Evolutionary conservation across 371 early-diverging fungal genomes (phyloP), one percentile per base, ranked within the genome.

Genomic region (Mucor lusitanicus): DNA sequence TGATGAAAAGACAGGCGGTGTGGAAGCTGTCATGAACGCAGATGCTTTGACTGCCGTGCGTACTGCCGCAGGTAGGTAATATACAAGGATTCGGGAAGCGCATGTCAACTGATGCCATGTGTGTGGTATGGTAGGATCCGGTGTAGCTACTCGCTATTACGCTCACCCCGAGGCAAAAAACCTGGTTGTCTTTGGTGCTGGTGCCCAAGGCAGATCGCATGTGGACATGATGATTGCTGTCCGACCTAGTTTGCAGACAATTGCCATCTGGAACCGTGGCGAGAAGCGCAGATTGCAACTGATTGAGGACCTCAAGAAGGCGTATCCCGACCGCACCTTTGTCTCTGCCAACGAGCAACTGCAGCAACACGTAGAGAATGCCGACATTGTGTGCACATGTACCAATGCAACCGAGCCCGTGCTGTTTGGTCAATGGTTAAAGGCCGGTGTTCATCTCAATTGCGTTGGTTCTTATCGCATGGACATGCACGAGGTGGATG

Each of bases 401-500:
- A 89, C 89, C 7, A 87, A 86, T 46, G 75, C 84, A 1, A 73
- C 66, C 1, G 68, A 76, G 17, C 81, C 89, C 0, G 66, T 89
- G 7, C 70, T 89, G 39, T 68, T 65, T 44, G 88, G 89, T 9
- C 61, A 72, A 23, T 86, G 85, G 85, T 70, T 87, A 12, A 81
- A 76, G 57, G 62, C 76, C 0, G 83, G 85, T 28, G 79, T 81
- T 8, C 89, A 89, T 64, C 44, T 89, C 30, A 87, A 87, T 55
- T 83, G 87, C 66, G 79, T 89, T 4, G 89, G 89, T 6, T 87
- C 89, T 6, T 89, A 81, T 60, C 81, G 71, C 9, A 74, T 84
- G 54, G 76, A 81, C 37, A 89, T 87, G 89, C 87, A 86, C 33
- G 89, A 89, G 58, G 75, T 89, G 2, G 89, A 89, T 69, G 72